These are phyloP conservation scores for Dactylis glomerata DNA, from an alignment of 176 grass and related monocot species.

Conservation along the genomic window DNA sequence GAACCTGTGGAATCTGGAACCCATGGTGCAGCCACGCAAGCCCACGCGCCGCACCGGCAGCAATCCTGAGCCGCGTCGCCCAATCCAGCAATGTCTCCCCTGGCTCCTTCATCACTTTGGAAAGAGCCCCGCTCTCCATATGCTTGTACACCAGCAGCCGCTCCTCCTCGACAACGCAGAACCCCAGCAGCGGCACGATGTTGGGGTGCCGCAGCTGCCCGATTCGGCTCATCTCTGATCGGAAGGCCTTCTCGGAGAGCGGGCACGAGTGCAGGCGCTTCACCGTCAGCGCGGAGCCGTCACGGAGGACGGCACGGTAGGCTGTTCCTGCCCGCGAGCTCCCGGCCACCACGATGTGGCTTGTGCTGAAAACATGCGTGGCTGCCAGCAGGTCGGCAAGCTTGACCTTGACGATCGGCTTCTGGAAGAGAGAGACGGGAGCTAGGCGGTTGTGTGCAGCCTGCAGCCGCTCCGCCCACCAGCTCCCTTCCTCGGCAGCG, in stretches of 20 bases:
- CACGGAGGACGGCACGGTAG: slow-evolving; percentile 72
- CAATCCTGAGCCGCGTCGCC: slow-evolving; percentile 69
- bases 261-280: slow-evolving; percentile 93
- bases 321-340: slow-evolving; percentile 80
- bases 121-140: slow-evolving; percentile 78
- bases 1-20: slow-evolving; percentile 73
- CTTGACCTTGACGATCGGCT: slow-evolving; percentile 99
- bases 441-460: slow-evolving; percentile 65
- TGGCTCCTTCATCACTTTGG: slow-evolving; percentile 47
- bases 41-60: slow-evolving; percentile 62
- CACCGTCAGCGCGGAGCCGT: slow-evolving; percentile 83
- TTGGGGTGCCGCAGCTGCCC: slow-evolving; percentile 89
- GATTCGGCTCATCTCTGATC: slow-evolving; percentile 69
- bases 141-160: slow-evolving; percentile 92
- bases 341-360: slow-evolving; percentile 78
- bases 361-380: slow-evolving; percentile 70
- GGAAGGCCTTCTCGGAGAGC: slow-evolving; percentile 81
- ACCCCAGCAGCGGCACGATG: slow-evolving; percentile 89
- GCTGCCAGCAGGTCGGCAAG: slow-evolving; percentile 87
- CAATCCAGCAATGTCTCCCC: slow-evolving; percentile 59
- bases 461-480: slow-evolving; percentile 82
- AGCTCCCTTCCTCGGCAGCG: slow-evolving; percentile 58
- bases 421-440: slow-evolving; percentile 91
- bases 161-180: slow-evolving; percentile 96
- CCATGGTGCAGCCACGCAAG: slow-evolving; percentile 97